Conservation (phyloP, 176 grass and related monocot species). For the Dendrocalamus sinicus region DNA sequence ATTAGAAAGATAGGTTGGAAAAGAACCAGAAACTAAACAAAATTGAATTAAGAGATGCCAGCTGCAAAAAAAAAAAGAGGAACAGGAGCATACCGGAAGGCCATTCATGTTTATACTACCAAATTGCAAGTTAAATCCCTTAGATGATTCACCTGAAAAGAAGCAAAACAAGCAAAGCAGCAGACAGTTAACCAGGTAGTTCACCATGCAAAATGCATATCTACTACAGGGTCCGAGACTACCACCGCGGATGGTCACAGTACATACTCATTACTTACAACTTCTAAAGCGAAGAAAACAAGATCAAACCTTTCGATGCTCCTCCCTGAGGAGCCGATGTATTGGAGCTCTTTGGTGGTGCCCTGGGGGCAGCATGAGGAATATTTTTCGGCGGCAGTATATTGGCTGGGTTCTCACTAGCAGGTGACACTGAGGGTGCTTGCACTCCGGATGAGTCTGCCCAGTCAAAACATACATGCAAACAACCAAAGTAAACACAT, state of each 20-base stretch:
- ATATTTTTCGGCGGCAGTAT: slow-evolving; percentile 50
- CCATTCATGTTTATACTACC: slow-evolving; percentile 84
- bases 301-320: slow-evolving; percentile 38
- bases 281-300: background rate
- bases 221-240: background rate
- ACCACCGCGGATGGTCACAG: background rate
- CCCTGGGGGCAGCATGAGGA: slow-evolving; percentile 56
- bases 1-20: background rate
- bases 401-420: slow-evolving; percentile 47
- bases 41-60: slow-evolving; percentile 17
- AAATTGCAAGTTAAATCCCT: slow-evolving; percentile 77
- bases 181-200: slow-evolving; percentile 22
- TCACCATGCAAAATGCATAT: background rate
- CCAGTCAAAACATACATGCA: background rate
- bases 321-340: slow-evolving; percentile 51
- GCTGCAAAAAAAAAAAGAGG: slow-evolving; percentile 28
- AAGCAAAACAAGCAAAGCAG: slow-evolving; percentile 23
- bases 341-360: slow-evolving; percentile 49
- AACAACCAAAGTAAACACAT: slow-evolving; percentile 18
- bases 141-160: slow-evolving; percentile 66
- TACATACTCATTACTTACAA: background rate
- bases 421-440: background rate
- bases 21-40: background rate
- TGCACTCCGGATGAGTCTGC: slow-evolving; percentile 32
- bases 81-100: slow-evolving; percentile 62